These are phyloP conservation scores for Moringa oleifera DNA, from an alignment of 345 rosid species.

Conservation along the genomic window DNA sequence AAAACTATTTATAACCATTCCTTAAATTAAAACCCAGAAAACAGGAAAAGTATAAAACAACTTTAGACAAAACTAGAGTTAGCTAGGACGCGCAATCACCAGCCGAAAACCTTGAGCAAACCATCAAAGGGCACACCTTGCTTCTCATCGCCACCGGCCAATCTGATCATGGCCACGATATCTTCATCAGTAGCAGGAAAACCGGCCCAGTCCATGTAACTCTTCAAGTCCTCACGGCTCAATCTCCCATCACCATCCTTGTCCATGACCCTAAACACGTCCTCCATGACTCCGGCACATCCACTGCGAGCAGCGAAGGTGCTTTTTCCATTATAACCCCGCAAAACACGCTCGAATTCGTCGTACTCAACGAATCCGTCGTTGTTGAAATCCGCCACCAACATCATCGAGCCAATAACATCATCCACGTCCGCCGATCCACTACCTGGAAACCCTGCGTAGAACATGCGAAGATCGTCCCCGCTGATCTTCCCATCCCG, in stretches of 20 bases:
- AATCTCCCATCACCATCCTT: slow-evolving; percentile 79
- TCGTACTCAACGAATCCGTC: slow-evolving; percentile 87
- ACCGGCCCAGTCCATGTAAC: slow-evolving; percentile 63
- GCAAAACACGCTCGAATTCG: slow-evolving; percentile 67
- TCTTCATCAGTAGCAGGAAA: slow-evolving; percentile 56
- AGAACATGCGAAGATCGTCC: slow-evolving; percentile 60
- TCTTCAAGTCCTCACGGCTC: slow-evolving; percentile 57
- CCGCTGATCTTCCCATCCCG: slow-evolving; percentile 85
- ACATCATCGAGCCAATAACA: slow-evolving; percentile 64
- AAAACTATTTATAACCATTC: neutral
- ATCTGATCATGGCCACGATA: slow-evolving; percentile 55
- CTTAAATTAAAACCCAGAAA: neutral
- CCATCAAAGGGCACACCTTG: slow-evolving; percentile 54
- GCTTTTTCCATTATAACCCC: slow-evolving; percentile 1
- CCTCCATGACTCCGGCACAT: slow-evolving; percentile 34
- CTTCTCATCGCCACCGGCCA: slow-evolving; percentile 45
- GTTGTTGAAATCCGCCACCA: slow-evolving; percentile 61
- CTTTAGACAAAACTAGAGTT: too few species aligned
- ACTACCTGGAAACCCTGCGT: slow-evolving; percentile 29
- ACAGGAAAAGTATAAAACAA: too few species aligned
- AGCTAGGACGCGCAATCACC: slow-evolving; percentile 19
- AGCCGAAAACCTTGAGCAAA: slow-evolving; percentile 47
- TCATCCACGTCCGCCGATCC: slow-evolving; percentile 15
- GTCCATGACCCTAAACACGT: slow-evolving; percentile 73
- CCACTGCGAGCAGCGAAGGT: neutral